A percentile compares a stretch with the other conserved stretches of the same genome.
Evolutionary conservation across 306 rosid species (phyloP).

Genomic region (Clitoria ternatea): DNA sequence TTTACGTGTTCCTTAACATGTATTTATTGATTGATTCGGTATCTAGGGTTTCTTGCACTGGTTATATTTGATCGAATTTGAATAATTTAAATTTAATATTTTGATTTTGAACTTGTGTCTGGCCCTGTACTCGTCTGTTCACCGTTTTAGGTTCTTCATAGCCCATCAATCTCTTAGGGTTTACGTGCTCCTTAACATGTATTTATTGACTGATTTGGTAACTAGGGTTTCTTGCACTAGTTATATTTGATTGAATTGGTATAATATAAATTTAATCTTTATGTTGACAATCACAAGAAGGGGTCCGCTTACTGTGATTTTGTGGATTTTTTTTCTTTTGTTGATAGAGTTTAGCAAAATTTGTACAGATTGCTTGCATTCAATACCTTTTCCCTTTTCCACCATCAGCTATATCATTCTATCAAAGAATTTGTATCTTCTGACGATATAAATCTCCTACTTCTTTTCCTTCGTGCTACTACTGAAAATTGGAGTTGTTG

Average conservation of each 20-base stretch:
- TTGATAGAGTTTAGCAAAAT: neutral
- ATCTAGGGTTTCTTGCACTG: neutral
- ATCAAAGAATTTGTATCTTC: neutral
- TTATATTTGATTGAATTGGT: constrained; percentile 21
- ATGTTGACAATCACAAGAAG: constrained; percentile 1
- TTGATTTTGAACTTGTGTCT: neutral
- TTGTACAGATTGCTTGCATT: constrained; percentile 4
- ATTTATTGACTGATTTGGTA: constrained; percentile 11
- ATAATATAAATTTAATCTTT: neutral
- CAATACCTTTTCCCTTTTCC: constrained; percentile 3
- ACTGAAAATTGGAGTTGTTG: constrained; percentile 19
- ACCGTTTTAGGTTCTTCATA: constrained; percentile 26
- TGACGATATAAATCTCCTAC: neutral
- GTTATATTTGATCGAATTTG: constrained; percentile 19
- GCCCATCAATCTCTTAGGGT: constrained; percentile 30
- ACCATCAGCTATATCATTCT: too few species aligned
- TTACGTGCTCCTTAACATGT: neutral
- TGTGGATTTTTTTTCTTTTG: neutral
- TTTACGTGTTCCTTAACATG: neutral
- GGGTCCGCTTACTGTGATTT: constrained; percentile 11
- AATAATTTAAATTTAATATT: neutral
- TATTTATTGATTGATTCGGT: constrained; percentile 15
- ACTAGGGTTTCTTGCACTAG: constrained; percentile 6
- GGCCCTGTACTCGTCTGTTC: neutral
- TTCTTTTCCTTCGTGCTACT: neutral